These are phyloP conservation scores for Arthrobotrys megalospora DNA, from an alignment of 2,329 filamentous ascomycete species.

Conservation along the genomic window DNA sequence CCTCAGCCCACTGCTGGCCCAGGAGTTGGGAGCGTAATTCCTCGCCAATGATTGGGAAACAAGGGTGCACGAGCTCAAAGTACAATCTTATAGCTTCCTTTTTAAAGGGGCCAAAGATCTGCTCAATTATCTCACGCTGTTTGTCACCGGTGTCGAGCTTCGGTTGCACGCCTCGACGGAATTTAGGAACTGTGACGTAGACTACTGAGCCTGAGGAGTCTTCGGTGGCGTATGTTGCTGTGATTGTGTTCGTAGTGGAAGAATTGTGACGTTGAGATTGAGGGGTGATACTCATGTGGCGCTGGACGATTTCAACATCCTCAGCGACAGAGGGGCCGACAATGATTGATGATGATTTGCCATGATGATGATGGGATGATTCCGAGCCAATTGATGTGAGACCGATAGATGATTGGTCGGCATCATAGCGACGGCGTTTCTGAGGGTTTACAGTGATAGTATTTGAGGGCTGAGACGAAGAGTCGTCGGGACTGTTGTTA, in stretches of 20 bases:
- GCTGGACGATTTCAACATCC: slow-evolving; percentile 72
- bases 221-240: slow-evolving; percentile 41
- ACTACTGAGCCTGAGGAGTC: slow-evolving; percentile 69
- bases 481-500: slow-evolving; percentile 26
- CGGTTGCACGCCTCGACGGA: slow-evolving; percentile 67
- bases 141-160: slow-evolving; percentile 69
- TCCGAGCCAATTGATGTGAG: slow-evolving; percentile 65
- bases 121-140: slow-evolving; percentile 73
- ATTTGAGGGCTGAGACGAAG: slow-evolving; percentile 53
- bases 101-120: slow-evolving; percentile 73
- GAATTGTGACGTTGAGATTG: slow-evolving; percentile 42
- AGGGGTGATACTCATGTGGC: slow-evolving; percentile 53
- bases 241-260: slow-evolving; percentile 4
- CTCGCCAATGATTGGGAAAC: slow-evolving; percentile 76
- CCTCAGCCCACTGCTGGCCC: slow-evolving; percentile 33
- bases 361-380: slow-evolving; percentile 62
- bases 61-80: slow-evolving; percentile 73
- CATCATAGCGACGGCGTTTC: slow-evolving; percentile 53
- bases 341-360: slow-evolving; percentile 71
- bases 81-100: slow-evolving; percentile 71
- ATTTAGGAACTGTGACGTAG: slow-evolving; percentile 63
- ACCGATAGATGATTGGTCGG: not conserved
- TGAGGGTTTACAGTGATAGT: slow-evolving; percentile 6
- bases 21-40: slow-evolving; percentile 62
- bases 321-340: slow-evolving; percentile 75